A percentile compares a stretch with the other conserved stretches of the same genome.
phyloP scores from a whole-genome alignment of 768 basidiomycete species.

The Boletus pseudo-olivaceus region DNA sequence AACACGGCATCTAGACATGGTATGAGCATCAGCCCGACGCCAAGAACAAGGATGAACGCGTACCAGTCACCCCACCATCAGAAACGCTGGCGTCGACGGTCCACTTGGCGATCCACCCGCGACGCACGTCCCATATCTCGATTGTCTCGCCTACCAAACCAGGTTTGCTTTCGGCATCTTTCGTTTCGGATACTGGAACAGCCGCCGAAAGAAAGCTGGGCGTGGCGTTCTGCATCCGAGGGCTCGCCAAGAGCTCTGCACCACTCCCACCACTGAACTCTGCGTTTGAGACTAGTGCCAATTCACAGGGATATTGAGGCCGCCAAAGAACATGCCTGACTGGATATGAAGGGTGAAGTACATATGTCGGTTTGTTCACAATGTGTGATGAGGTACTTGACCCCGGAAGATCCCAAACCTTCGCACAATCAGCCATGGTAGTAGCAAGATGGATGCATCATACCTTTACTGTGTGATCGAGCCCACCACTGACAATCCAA shows the following conservation, averaged over 20 bases:
- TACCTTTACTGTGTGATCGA: constrained; percentile 79
- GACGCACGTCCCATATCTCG: constrained; percentile 85
- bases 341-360: constrained; percentile 70
- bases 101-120: constrained; percentile 84
- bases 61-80: constrained; percentile 77
- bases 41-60: constrained; percentile 13
- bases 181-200: constrained; percentile 10
- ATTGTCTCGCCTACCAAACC: constrained; percentile 49
- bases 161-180: constrained; percentile 13
- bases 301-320: constrained; percentile 70
- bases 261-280: constrained; percentile 41
- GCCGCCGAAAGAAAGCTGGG: constrained; percentile 20
- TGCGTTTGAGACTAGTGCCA: constrained; percentile 68
- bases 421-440: constrained; percentile 1
- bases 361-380: constrained; percentile 62
- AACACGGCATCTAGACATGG: constrained; percentile 57
- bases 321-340: constrained; percentile 76
- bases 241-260: constrained; percentile 24
- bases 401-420: constrained; percentile 69
- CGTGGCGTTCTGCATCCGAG: constrained; percentile 23
- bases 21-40: not conserved
- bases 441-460: constrained; percentile 1
- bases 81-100: constrained; percentile 56
- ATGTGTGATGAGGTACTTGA: constrained; percentile 46
- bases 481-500: constrained; percentile 77